A percentile compares a stretch with the other conserved stretches of the same genome.
Evolutionary conservation across 805 yeast species (phyloP).

Genomic region (Kregervanrija pseudodelftensis): DNA sequence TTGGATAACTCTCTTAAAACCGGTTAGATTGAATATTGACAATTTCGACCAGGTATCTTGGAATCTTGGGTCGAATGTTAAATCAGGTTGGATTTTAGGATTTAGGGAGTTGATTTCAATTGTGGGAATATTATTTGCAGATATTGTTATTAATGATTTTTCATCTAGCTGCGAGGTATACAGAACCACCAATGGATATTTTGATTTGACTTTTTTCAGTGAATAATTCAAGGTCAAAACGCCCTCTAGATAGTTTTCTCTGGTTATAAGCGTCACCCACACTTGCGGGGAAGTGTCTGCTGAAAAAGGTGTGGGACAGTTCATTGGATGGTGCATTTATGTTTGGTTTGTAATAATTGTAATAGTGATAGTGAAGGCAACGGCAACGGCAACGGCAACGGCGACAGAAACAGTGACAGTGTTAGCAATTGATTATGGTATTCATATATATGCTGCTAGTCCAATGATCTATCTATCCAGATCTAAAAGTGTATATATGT

Average conservation of each 20-base stretch:
- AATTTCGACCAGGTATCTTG: constrained; percentile 58
- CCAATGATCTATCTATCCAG: too few relatives aligned
- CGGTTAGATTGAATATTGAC: constrained; percentile 43
- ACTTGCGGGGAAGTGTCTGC: constrained; percentile 20
- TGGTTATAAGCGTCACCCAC: constrained; percentile 55
- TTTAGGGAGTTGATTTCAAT: constrained; percentile 34
- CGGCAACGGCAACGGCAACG: too few relatives aligned
- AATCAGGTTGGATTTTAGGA: constrained; percentile 38
- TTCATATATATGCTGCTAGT: too few relatives aligned
- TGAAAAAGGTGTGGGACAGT: constrained; percentile 13
- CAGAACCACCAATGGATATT: constrained; percentile 45
- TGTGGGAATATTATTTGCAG: constrained; percentile 34
- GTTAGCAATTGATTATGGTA: too few relatives aligned
- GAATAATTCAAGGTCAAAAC: constrained; percentile 44
- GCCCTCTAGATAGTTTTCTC: constrained; percentile 43
- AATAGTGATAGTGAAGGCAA: too few relatives aligned
- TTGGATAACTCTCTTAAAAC: constrained; percentile 48
- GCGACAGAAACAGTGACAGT: too few relatives aligned
- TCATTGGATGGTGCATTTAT: background rate
- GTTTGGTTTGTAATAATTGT: too few relatives aligned
- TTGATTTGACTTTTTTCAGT: constrained; percentile 34
- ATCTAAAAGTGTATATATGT: too few relatives aligned
- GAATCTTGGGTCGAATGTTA: constrained; percentile 45
- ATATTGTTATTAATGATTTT: constrained; percentile 36
- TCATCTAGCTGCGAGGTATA: constrained; percentile 39